Evolutionary conservation across 345 rosid species (phyloP).

Genomic region (Abelmoschus esculentus): DNA sequence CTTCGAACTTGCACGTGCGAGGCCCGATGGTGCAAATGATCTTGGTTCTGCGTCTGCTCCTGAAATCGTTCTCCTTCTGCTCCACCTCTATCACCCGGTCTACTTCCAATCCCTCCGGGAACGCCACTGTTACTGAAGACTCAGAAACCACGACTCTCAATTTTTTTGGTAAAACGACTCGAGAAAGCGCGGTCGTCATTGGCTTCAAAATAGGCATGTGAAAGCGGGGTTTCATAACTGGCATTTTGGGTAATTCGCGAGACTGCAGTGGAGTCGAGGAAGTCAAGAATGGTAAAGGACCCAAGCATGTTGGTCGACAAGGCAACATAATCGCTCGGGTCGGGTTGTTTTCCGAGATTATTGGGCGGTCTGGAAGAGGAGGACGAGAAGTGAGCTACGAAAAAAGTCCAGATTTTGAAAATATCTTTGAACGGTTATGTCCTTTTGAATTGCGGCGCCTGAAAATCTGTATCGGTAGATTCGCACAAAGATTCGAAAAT

Average conservation of each 20-base stretch:
- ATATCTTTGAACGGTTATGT: neutral
- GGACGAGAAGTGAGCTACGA: neutral
- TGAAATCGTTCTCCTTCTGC: slow-evolving; percentile 55
- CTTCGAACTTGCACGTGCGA: slow-evolving; percentile 45
- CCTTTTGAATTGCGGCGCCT: neutral
- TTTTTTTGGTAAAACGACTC: slow-evolving; percentile 24
- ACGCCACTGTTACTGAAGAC: neutral
- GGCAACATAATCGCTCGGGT: neutral
- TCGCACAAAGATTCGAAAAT: neutral
- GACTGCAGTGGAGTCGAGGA: slow-evolving; percentile 12
- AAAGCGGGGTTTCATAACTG: slow-evolving; percentile 17
- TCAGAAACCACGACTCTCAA: slow-evolving; percentile 8
- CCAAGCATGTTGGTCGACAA: slow-evolving; percentile 23
- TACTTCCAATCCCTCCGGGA: slow-evolving; percentile 25
- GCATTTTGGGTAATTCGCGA: slow-evolving; percentile 2
- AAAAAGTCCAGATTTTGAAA: neutral
- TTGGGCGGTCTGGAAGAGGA: neutral
- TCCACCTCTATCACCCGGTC: slow-evolving; percentile 47
- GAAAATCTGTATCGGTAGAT: neutral
- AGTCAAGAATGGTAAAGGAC: slow-evolving; percentile 26
- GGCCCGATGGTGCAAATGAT: slow-evolving; percentile 63
- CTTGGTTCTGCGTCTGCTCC: slow-evolving; percentile 58
- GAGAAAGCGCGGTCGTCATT: slow-evolving; percentile 20
- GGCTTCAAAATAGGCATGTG: slow-evolving; percentile 4
- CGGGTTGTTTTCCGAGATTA: neutral